A percentile compares a stretch with the other conserved stretches of the same genome.
These are phyloP conservation scores for Exophiala spinifera DNA, from an alignment of 2,329 filamentous ascomycete species.

Conservation along the genomic window DNA sequence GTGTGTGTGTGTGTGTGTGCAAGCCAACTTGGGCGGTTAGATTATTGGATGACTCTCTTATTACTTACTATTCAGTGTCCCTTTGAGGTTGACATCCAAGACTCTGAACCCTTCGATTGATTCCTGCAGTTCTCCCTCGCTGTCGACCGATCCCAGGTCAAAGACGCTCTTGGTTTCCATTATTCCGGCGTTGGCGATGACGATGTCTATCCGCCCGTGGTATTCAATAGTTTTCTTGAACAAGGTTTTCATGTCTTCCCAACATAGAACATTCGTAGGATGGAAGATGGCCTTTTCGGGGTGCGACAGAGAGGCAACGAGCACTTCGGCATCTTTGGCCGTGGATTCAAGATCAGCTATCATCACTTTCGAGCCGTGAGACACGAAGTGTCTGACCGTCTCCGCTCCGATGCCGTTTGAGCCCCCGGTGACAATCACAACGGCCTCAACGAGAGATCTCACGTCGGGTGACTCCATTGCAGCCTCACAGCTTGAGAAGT, in stretches of 20 bases:
- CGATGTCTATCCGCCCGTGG: constrained; percentile 12
- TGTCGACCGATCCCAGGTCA: constrained; percentile 1
- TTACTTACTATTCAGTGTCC: constrained; percentile 47
- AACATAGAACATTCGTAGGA: constrained; percentile 5
- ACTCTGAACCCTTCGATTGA: constrained; percentile 20
- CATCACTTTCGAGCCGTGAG: constrained; percentile 9
- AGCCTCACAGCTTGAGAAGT: too few species aligned
- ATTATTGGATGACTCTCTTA: too few species aligned
- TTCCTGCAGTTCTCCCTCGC: constrained; percentile 3
- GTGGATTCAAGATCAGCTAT: constrained; percentile 5
- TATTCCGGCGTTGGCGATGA: constrained; percentile 15
- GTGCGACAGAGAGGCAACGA: neutral
- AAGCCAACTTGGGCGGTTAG: too few species aligned
- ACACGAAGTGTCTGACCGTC: neutral
- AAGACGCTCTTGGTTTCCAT: constrained; percentile 12
- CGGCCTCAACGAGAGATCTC: too few species aligned
- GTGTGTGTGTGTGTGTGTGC: too few species aligned
- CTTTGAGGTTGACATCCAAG: constrained; percentile 45
- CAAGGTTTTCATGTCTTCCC: constrained; percentile 4
- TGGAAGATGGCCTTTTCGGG: constrained; percentile 5
- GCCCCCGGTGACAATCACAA: constrained; percentile 11
- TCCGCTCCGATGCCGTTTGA: constrained; percentile 25
- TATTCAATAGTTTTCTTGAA: constrained; percentile 2
- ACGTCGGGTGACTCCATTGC: too few species aligned
- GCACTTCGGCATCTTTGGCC: neutral